phyloP scores from a whole-genome alignment of 352 stramenopile species.

The Phytophthora pluvialis region DNA sequence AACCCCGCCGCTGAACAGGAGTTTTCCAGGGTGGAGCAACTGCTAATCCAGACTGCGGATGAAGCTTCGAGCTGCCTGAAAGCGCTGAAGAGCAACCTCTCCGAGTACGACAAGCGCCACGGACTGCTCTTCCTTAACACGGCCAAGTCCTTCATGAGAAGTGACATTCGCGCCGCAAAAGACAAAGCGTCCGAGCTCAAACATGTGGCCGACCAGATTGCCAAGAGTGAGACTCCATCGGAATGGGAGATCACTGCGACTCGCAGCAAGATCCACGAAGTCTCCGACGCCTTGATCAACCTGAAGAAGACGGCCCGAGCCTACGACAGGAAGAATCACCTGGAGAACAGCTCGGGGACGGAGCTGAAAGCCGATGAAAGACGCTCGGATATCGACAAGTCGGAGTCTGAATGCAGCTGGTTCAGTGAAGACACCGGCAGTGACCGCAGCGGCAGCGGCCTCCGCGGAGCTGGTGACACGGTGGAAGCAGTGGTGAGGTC shows the following conservation, averaged over 20 bases:
- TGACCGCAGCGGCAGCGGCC: neutral
- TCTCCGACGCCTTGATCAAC: slow-evolving; percentile 10
- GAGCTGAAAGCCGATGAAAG: neutral
- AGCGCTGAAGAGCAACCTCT: slow-evolving; percentile 26
- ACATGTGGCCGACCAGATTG: slow-evolving; percentile 25
- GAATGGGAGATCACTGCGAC: slow-evolving; percentile 24
- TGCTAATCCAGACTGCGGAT: slow-evolving; percentile 27
- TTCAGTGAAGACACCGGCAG: slow-evolving; percentile 15
- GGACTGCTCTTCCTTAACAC: slow-evolving; percentile 34
- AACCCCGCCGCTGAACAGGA: slow-evolving; percentile 16
- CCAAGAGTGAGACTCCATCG: slow-evolving; percentile 16
- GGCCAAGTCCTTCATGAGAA: slow-evolving; percentile 29
- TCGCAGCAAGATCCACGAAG: slow-evolving; percentile 21
- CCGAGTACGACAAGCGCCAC: slow-evolving; percentile 29
- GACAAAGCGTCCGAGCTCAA: slow-evolving; percentile 25
- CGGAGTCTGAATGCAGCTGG: slow-evolving; percentile 18
- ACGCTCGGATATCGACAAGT: slow-evolving; percentile 3
- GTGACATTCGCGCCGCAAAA: slow-evolving; percentile 27
- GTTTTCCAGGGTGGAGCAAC: slow-evolving; percentile 23
- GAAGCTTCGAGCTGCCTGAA: slow-evolving; percentile 20
- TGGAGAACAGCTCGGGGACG: neutral
- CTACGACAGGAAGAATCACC: slow-evolving; percentile 26
- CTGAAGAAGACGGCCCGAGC: slow-evolving; percentile 28
- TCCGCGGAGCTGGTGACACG: slow-evolving; percentile 11
- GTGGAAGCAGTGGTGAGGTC: slow-evolving; percentile 26